Conservation (phyloP, 805 yeast species). For the Wickerhamiella vanderwaltii region DNA sequence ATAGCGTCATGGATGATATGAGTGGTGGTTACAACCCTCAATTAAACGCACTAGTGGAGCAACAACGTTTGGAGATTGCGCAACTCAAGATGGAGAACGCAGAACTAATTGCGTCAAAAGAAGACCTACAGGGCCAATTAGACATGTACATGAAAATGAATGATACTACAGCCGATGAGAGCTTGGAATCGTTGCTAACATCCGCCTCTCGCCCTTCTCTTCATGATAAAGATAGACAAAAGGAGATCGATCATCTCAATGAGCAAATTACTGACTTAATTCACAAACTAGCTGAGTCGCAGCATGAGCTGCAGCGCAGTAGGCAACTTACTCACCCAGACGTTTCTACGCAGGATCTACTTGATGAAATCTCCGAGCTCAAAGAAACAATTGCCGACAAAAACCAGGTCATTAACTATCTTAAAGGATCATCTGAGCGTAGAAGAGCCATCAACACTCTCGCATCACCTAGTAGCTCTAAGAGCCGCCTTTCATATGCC, state of each 20-base stretch:
- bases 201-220: neutral
- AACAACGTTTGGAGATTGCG: constrained; percentile 43
- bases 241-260: constrained; percentile 17
- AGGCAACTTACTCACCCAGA: constrained; percentile 7
- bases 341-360: constrained; percentile 39
- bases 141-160: constrained; percentile 16
- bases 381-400: constrained; percentile 53
- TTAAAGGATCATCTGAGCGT: constrained; percentile 52
- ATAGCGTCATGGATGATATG: constrained; percentile 25
- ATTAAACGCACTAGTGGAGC: constrained; percentile 47
- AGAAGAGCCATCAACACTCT: constrained; percentile 30
- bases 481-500: constrained; percentile 11
- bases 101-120: constrained; percentile 14
- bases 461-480: constrained; percentile 5
- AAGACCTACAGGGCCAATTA: constrained; percentile 21
- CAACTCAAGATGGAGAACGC: constrained; percentile 20
- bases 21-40: constrained; percentile 42
- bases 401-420: constrained; percentile 65
- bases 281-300: constrained; percentile 16
- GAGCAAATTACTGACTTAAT: constrained; percentile 16
- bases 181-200: constrained; percentile 18
- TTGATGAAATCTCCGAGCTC: constrained; percentile 55
- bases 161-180: constrained; percentile 16
- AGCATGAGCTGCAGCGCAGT: constrained; percentile 13
- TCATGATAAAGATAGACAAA: constrained; percentile 1